Base-by-base conservation (phyloP, 2,329 filamentous ascomycete genomes). In the Pseudonectria foliicola region DNA sequence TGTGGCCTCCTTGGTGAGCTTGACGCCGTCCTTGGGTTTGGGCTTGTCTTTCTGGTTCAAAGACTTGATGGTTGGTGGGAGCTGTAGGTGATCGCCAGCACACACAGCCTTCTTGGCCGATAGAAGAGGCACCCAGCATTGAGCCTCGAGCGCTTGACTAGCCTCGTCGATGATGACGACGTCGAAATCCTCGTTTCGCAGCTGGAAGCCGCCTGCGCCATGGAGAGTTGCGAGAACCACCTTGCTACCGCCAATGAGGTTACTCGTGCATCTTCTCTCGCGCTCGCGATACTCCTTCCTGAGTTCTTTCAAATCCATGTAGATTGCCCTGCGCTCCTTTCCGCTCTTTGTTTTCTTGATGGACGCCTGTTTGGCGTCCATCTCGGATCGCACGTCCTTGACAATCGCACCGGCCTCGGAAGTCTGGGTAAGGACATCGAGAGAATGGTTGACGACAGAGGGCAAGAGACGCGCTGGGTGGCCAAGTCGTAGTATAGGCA, bases 141-240 rank as follows among this genome's bases (percentile, higher is more conserved):
- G 90, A 1, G 92, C 89, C 62, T 98, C 92, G 8, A 96, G 70
- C 2, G 92, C 92, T 59, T 98, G 92, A 56, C 85, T 93, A 4
- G 89, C 92, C 64, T 98, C 92, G 53, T 98, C 92, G 37, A 98
- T 87, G 41, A 98, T 80, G 18, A 98, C 85, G 4, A 95, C 84
- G 58, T 98, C 92, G 45, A 98, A 98, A 34, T 76, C 66, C 53
- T 93, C 79, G 42, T 80, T 75, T 41, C 78, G 80, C 23, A 95
- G 66, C 61, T 95, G 87, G 49, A 79, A 82, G 0, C 89, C 85
- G 7, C 92, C 92, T 1, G 90, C 83, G 3, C 92, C 92, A 59
- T 98, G 92, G 29, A 98, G 70, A 3, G 92, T 98, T 1, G 89
- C 85, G 12, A 96, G 74, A 4, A 96, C 87, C 18, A 96, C 89